These are phyloP conservation scores for Lyophyllum shimeji DNA, from an alignment of 768 basidiomycete species.

Conservation along the genomic window DNA sequence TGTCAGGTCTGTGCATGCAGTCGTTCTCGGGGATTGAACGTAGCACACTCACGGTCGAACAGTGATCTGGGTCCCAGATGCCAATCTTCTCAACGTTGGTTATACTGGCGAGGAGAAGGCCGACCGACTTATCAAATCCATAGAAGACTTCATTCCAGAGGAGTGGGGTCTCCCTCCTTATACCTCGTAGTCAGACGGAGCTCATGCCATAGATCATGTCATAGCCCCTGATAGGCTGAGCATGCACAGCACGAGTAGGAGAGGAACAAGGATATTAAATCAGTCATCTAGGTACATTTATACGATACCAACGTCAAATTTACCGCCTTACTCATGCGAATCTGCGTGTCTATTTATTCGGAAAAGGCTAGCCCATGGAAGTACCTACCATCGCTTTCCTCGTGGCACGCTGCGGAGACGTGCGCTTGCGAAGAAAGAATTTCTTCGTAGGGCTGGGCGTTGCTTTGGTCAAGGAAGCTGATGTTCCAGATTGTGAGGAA, in stretches of 20 bases:
- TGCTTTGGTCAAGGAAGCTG: neutral
- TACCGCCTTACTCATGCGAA: neutral
- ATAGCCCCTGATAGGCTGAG: no score
- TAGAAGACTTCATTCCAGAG: conserved; percentile 78
- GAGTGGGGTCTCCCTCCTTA: conserved; percentile 84
- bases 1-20: conserved; percentile 60
- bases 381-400: conserved; percentile 4
- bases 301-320: neutral
- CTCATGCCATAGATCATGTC: neutral
- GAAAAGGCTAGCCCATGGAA: no score
- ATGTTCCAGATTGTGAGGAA: conserved; percentile 2
- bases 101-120: conserved; percentile 49
- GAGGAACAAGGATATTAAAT: no score
- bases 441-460: conserved; percentile 8
- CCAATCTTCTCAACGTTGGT: conserved; percentile 56
- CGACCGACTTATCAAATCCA: conserved; percentile 57
- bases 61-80: conserved; percentile 89
- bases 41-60: neutral
- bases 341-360: neutral
- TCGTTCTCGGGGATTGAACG: neutral
- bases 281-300: no score
- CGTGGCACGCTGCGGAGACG: conserved; percentile 11
- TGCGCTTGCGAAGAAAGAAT: conserved; percentile 1
- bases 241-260: no score
- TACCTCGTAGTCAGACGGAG: conserved; percentile 7